Base-by-base conservation (phyloP, 805 yeast genomes). In the Hanseniaspora guilliermondii region DNA sequence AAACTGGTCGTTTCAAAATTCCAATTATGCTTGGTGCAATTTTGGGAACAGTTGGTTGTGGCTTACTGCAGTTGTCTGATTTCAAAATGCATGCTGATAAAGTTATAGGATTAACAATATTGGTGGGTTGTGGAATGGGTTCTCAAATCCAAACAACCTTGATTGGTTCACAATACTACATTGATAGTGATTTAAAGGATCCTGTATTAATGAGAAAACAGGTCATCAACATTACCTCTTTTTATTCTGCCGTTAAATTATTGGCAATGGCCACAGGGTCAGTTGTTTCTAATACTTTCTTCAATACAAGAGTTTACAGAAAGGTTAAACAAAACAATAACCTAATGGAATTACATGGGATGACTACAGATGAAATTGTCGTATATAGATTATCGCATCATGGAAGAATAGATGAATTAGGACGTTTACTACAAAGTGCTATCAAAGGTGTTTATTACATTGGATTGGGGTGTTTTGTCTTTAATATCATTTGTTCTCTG, bases 101-200 rank as follows among this genome's bases (percentile, higher is more conserved):
- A 37, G 65, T 64, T 39, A 70, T 71, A 40, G 76, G 76, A 3
- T 59, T 63, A 19, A 56, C 70, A 46, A 69, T 73, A 40, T 61
- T 71, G 17, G 66, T 69, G 3, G 76, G 76, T 53, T 53, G 68
- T 11, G 67, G 66, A 3, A 59, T 70, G 37, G 76, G 75, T 22
- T 48, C 63, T 6, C 57, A 61, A 30, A 57, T 70, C 59, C 75
- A 71, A 58, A 55, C 67, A n/a, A 58, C 65, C 5, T 35, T 68
- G 47, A 57, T 68, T 40, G 61, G 67, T 21, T 58, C 63, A 14
- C 72, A 69, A 56, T 40, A 68, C 8, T 62, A 60, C 35, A 53
- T 62, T 25, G 64, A 62, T 37, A 35, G 30, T 19, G 35, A 48
- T 16, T 59, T 58, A 32, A 47, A 36, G 4, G 55, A 54, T 42